Percentiles rank a stretch among this genome's conserved stretches.
phyloP scores from a whole-genome alignment of 2,329 filamentous ascomycete species.

The Nothopassalora personata region DNA sequence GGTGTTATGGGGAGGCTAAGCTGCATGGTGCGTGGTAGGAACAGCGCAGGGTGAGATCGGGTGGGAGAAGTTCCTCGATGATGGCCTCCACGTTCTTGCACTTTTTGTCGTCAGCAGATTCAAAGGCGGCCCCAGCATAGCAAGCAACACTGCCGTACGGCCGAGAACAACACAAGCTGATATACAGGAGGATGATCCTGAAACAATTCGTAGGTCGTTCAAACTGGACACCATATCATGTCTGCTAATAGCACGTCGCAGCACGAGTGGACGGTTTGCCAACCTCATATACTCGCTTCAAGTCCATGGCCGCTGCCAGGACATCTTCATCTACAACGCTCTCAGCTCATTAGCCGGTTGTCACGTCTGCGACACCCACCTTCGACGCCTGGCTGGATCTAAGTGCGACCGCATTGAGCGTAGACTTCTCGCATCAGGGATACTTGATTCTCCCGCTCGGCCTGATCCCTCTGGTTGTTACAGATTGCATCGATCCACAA shows the following conservation, averaged over 20 bases:
- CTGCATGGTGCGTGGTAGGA: not conserved
- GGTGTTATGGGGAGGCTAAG: not conserved
- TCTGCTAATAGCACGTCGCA: not conserved
- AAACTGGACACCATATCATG: not conserved
- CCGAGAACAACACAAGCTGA: not conserved
- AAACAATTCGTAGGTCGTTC: not conserved
- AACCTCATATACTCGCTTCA: slow-evolving; percentile 1
- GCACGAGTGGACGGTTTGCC: not conserved
- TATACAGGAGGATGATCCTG: not conserved
- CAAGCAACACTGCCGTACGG: not conserved
- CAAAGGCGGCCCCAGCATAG: not conserved
- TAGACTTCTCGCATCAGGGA: too few species aligned
- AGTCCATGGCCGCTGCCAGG: not conserved
- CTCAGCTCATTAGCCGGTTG: too few species aligned
- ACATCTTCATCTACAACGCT: too few species aligned
- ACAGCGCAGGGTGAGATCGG: too few species aligned
- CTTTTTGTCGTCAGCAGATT: not conserved
- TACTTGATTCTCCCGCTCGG: too few species aligned
- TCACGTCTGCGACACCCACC: too few species aligned
- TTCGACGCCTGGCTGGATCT: too few species aligned
- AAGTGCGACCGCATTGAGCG: too few species aligned
- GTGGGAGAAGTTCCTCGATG: too few species aligned
- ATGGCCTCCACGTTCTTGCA: too few species aligned
- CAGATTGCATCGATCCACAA: too few species aligned
- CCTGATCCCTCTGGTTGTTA: too few species aligned